These are phyloP conservation scores for Penicillium vulpinum DNA, from an alignment of 2,329 filamentous ascomycete genomes.

Conservation along the genomic window DNA sequence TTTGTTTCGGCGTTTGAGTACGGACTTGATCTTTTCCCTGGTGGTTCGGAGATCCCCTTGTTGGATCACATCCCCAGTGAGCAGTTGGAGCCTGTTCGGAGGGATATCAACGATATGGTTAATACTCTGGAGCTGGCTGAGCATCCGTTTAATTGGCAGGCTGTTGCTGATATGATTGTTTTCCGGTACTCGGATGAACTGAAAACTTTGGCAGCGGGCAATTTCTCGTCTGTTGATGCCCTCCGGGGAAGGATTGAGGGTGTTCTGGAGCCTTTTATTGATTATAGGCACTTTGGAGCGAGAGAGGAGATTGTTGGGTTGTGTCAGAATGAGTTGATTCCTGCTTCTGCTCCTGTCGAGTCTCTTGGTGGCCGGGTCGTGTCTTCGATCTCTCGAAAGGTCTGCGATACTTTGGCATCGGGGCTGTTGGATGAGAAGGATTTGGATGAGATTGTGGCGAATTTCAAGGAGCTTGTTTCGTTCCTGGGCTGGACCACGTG, in stretches of 20 bases:
- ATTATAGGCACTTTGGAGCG: constrained; percentile 9
- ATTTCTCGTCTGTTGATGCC: constrained; percentile 17
- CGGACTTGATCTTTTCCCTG: constrained; percentile 39
- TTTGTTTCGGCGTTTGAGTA: constrained; percentile 48
- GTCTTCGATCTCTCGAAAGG: constrained; percentile 25
- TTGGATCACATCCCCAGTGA: constrained; percentile 25
- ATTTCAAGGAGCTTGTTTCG: neutral
- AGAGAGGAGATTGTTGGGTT: constrained; percentile 1
- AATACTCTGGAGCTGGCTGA: constrained; percentile 24
- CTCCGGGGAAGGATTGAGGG: constrained; percentile 1
- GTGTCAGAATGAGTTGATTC: constrained; percentile 10
- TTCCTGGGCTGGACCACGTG: neutral
- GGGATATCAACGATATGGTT: constrained; percentile 47
- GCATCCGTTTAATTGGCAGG: constrained; percentile 60
- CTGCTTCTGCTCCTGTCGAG: constrained; percentile 1
- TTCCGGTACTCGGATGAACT: constrained; percentile 59
- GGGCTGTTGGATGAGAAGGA: constrained; percentile 20
- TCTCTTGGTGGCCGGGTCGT: constrained; percentile 29
- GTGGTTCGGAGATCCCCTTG: constrained; percentile 39
- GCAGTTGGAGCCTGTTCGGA: constrained; percentile 36
- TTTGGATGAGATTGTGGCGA: constrained; percentile 10
- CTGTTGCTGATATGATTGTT: constrained; percentile 62
- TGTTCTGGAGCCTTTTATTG: constrained; percentile 9
- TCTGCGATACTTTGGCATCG: constrained; percentile 33
- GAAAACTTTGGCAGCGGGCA: constrained; percentile 17